Conservation (phyloP, 768 basidiomycete species). For the Tylopilus subfusipes region DNA sequence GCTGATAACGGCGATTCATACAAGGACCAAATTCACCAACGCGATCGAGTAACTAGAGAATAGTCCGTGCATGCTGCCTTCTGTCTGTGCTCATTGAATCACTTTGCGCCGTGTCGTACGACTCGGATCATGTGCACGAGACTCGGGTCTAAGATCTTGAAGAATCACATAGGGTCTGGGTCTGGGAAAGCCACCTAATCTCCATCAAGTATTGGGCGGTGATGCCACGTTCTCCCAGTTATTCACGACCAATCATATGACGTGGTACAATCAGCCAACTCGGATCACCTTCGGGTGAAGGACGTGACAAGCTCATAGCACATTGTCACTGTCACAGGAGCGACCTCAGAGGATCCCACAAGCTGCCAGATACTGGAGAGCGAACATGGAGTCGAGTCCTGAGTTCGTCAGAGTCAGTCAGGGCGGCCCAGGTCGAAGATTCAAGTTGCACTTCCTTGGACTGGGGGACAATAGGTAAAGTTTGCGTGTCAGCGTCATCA, state of each 20-base stretch:
- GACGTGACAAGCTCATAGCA: background rate
- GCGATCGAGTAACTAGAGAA: background rate
- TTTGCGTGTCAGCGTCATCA: background rate
- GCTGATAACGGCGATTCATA: background rate
- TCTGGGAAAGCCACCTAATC: background rate
- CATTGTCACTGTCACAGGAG: background rate
- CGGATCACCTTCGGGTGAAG: background rate
- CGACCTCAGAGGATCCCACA: too few species aligned
- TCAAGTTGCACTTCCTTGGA: too few species aligned
- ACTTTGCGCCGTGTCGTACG: background rate
- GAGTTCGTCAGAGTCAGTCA: too few species aligned
- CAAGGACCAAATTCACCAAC: background rate
- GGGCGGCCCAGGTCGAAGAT: too few species aligned
- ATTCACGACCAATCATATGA: too few species aligned
- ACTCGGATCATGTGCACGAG: too few species aligned
- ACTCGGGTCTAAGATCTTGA: too few species aligned
- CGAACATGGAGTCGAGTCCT: background rate
- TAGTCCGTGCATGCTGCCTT: background rate
- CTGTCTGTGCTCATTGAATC: background rate
- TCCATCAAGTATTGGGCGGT: background rate
- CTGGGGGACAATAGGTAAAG: background rate
- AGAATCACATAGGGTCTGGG: too few species aligned
- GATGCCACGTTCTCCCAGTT: background rate
- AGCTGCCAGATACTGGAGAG: background rate
- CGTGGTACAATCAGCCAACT: background rate